Evolutionary conservation across 371 early-diverging fungal genomes (phyloP).

Genomic region (Funneliformis caledonium): DNA sequence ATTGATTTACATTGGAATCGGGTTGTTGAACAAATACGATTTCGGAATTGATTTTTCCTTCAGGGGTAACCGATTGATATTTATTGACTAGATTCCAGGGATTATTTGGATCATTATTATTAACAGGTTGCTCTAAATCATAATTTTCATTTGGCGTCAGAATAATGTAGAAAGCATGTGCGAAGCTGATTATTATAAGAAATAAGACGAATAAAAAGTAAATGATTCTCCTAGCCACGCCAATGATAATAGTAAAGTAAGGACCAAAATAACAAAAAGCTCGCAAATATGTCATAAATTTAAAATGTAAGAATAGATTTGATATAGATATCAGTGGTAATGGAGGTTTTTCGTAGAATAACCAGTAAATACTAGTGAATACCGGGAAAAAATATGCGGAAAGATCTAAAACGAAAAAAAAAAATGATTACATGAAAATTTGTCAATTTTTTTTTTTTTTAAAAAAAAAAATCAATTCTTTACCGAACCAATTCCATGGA

Average conservation of each 20-base stretch:
- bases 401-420: background rate
- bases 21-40: background rate
- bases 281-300: background rate
- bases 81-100: background rate
- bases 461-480: no score
- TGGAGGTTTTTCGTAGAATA: no score
- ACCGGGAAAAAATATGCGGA: no score
- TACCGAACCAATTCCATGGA: no score
- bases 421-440: no score
- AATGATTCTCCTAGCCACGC: background rate
- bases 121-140: no score
- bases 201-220: background rate
- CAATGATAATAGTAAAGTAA: slow-evolving; percentile 18
- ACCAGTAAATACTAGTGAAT: no score
- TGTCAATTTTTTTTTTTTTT: no score
- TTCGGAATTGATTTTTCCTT: background rate
- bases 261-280: slow-evolving; percentile 8
- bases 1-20: background rate
- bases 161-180: slow-evolving; percentile 3
- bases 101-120: background rate
- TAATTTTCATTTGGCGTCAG: background rate
- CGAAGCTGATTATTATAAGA: background rate
- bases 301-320: background rate
- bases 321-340: background rate
- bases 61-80: background rate